Conservation (phyloP, 2,329 filamentous ascomycete genomes). For the Ceratocystis colombiana region DNA sequence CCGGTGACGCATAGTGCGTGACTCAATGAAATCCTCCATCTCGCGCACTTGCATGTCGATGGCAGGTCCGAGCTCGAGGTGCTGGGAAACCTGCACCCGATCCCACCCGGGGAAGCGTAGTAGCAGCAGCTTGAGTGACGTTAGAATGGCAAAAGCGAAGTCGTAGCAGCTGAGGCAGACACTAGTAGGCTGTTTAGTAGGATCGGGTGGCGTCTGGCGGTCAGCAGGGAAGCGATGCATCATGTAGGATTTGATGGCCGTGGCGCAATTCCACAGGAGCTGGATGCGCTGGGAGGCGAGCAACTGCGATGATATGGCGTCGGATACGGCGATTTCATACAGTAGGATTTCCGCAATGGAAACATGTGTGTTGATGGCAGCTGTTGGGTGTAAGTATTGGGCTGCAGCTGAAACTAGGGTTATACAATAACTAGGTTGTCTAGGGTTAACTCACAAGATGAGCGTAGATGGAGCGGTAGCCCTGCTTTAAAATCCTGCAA, state of each 20-base stretch:
- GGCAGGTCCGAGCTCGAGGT: slow-evolving; percentile 33
- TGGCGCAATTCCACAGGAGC: slow-evolving; percentile 40
- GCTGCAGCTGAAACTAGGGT: neutral
- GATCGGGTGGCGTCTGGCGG: slow-evolving; percentile 17
- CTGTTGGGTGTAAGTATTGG: slow-evolving; percentile 28
- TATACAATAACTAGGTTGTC: too few species aligned
- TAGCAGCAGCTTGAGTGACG: slow-evolving; percentile 39
- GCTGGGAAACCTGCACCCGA: slow-evolving; percentile 32
- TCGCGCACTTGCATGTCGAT: slow-evolving; percentile 31
- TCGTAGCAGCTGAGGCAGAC: slow-evolving; percentile 40
- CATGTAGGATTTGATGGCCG: slow-evolving; percentile 37
- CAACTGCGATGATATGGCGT: slow-evolving; percentile 32
- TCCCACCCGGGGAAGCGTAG: slow-evolving; percentile 41
- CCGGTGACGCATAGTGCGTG: slow-evolving; percentile 25
- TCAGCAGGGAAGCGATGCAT: slow-evolving; percentile 31
- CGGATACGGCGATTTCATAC: slow-evolving; percentile 39
- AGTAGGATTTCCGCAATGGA: slow-evolving; percentile 40
- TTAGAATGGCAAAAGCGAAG: slow-evolving; percentile 40
- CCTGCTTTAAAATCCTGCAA: slow-evolving; percentile 35
- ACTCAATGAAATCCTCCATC: slow-evolving; percentile 29
- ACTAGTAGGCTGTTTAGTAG: slow-evolving; percentile 35
- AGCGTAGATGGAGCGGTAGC: slow-evolving; percentile 32
- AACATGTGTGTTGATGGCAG: slow-evolving; percentile 36
- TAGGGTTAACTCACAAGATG: slow-evolving; percentile 32
- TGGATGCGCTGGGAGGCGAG: slow-evolving; percentile 35